These are phyloP conservation scores for Polygonum aviculare DNA, from an alignment of 148 eudicot species.

Conservation along the genomic window DNA sequence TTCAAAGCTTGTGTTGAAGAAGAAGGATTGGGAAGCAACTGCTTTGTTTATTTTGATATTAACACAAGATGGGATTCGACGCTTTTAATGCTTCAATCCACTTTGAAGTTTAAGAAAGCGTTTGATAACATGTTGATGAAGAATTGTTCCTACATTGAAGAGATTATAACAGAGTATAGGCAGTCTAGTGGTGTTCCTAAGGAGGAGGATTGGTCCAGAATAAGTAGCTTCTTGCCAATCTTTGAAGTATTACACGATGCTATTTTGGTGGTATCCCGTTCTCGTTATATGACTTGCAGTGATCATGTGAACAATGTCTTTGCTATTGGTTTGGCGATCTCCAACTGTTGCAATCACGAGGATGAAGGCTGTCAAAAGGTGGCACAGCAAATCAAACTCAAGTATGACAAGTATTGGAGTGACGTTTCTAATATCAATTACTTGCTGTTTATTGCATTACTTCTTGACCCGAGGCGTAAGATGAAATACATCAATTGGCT, in stretches of 20 bases:
- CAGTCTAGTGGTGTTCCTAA: background rate
- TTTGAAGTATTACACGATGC: background rate
- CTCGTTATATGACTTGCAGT: background rate
- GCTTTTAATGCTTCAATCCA: background rate
- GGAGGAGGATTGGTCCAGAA: background rate
- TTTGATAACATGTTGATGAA: background rate
- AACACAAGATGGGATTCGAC: background rate
- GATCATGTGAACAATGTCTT: background rate
- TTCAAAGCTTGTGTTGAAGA: constrained; percentile 7
- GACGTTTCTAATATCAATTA: background rate
- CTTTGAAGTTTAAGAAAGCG: background rate
- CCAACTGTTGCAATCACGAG: background rate
- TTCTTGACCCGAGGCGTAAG: constrained; percentile 6
- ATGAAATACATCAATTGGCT: background rate
- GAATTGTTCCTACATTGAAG: background rate
- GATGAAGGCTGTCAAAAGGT: background rate
- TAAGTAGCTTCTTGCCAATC: background rate
- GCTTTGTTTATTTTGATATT: background rate
- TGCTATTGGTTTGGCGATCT: background rate
- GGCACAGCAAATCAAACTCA: background rate
- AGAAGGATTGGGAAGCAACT: background rate
- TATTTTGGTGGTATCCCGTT: background rate
- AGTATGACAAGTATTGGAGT: constrained; percentile 4
- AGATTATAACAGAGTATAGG: background rate
- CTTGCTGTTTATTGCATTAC: background rate